Conservation (phyloP, 2,329 filamentous ascomycete species). For the Fusarium longipes region DNA sequence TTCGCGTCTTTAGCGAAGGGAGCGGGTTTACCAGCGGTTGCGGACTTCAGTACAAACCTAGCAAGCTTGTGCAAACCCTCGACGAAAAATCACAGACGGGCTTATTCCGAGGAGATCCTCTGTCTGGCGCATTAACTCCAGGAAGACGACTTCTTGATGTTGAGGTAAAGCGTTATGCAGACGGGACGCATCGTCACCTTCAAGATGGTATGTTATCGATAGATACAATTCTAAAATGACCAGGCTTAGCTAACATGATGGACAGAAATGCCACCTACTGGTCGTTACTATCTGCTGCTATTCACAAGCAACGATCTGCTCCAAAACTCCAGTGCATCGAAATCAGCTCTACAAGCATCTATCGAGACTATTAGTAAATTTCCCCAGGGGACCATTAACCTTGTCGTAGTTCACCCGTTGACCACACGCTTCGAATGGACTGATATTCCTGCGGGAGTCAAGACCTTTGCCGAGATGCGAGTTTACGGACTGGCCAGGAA, state of each 20-base stretch:
- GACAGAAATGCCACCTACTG: conserved; percentile 15
- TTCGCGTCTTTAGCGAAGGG: conserved; percentile 10
- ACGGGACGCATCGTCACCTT: conserved; percentile 1
- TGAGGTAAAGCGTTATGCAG: conserved; percentile 13
- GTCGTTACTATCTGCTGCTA: neutral
- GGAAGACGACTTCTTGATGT: conserved; percentile 17
- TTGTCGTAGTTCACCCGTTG: neutral
- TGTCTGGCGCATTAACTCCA: neutral
- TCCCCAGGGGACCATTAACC: neutral
- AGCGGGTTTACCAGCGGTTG: conserved; percentile 21
- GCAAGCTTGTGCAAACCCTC: neutral
- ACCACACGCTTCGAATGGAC: conserved; percentile 13
- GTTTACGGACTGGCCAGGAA: conserved; percentile 6
- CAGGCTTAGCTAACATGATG: neutral
- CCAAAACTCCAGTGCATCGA: neutral
- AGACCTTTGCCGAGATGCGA: conserved; percentile 2
- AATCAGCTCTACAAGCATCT: neutral
- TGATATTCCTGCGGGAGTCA: conserved; percentile 1
- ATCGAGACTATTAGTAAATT: neutral
- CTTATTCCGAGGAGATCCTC: neutral
- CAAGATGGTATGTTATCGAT: neutral
- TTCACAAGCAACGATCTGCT: conserved; percentile 7
- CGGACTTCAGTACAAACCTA: conserved; percentile 15
- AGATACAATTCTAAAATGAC: fast-evolving
- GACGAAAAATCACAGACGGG: no score